Evolutionary conservation across 1,139 yeast genomes (phyloP), one percentile per base, ranked within the genome.

Genomic region (Blastobotrys buckinghamii): DNA sequence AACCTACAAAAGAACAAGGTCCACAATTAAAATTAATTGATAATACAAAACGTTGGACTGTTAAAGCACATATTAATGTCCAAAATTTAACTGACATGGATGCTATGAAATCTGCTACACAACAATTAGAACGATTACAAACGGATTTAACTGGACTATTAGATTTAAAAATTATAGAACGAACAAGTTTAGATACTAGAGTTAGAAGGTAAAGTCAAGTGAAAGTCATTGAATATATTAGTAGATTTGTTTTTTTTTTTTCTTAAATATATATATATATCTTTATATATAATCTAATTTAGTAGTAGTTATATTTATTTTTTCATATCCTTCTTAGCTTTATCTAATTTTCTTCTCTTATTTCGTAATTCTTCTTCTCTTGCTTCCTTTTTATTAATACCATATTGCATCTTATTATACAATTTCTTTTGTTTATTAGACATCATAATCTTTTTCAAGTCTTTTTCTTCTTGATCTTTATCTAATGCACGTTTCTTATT

Each of bases 391-490:
- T 87, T 82, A 52, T 84, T 83, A 62, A 85, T 81, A 52, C 96
- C 94, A 66, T 88, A 83, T 74, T 88, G 94, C 95, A 92, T 87
- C 82, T 87, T 87, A 74, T 85, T 84, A 76, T 92, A 92, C 59
- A 90, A 77, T 71, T 87, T 88, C 76, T 90, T 85, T 73, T 92
- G 96, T 70, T 90, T 92, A 74, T 89, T 90, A 59, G 94, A 79
- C 97, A 92, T 90, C 98, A 92, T 92, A 66, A 89, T 88, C 79
- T 81, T 84, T 73, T 84, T 85, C 70, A 88, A 77, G 59, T 87
- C 95, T 71, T 85, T 84, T 64, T 84, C 95, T 70, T 85, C 95
- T 51, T 81, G 84, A 55, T 77, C 88, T 52, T 70, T 69, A 51
- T 69, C 61, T 55, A 70, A 73, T n/a, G 53, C 55, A 45, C 55